Evolutionary conservation across 2,329 filamentous ascomycete species (phyloP), one percentile per base, ranked within the genome.

Genomic region (Colletotrichum gloeosporioides): DNA sequence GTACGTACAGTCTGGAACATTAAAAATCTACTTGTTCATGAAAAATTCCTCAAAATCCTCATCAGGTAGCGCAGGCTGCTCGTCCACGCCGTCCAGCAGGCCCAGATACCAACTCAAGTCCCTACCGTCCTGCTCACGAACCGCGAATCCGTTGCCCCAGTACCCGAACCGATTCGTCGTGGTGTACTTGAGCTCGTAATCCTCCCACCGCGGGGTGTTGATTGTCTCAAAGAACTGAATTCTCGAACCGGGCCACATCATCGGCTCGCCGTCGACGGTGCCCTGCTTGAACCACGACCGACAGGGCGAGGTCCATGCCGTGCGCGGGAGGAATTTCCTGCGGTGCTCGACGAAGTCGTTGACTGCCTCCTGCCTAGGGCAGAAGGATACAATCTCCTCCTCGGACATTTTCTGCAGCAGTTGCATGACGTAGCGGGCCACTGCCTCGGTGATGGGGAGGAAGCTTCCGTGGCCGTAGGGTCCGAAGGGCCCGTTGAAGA

Each of bases 311-410:
- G 76, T 80, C 79, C 78, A 82, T 6, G 79, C 81, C 0, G 80
- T 81, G 7, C 78, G 78, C 6, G 78, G 76, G 22, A 82, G 71
- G 49, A 82, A 84, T n/a, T 80, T 79, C 32, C 78, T 75, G 32
- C 80, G 81, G 63, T 83, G 82, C 36, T 82, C 79, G n/a, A 73
- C 78, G 68, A 82, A 85, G 53, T 84, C 83, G 8, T 78, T 64
- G 4, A 83, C 78, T 2, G 82, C 78, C 29, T 78, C 78, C 29
- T 78, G 75, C 32, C 78, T 80, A 1, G 80, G 80, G 0, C 72
- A 78, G 36, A 82, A 80, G 8, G 80, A 79, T 6, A 72, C 66
- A 6, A 82, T 69, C 9, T 79, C 79, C 25, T 81, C 81, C 13
- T 79, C 77, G 2, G 78, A 80, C 77, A 82, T 78, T 71, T 83